Conservation (phyloP, 768 basidiomycete genomes). For the Xerocomellus chrysenteron region DNA sequence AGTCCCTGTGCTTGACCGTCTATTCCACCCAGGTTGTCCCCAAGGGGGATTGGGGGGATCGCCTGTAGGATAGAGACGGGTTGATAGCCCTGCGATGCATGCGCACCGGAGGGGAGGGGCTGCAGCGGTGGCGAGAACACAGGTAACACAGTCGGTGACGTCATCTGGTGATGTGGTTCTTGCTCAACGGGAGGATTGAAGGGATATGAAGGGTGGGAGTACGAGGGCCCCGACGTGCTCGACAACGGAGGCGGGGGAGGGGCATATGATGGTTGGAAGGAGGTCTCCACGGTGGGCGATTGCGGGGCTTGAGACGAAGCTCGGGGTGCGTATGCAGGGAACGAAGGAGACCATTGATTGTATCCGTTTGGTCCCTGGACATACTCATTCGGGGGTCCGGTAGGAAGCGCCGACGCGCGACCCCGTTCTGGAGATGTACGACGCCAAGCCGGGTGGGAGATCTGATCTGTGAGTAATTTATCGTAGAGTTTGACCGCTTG, state of each 20-base stretch:
- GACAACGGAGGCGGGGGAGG: conserved; percentile 22
- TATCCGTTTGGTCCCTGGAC: conserved; percentile 32
- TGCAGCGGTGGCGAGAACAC: conserved; percentile 13
- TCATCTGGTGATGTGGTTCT: conserved; percentile 14
- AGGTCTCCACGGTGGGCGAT: too few species aligned
- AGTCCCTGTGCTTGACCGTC: conserved; percentile 18
- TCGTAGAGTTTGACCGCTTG: conserved; percentile 93
- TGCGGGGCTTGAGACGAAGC: conserved; percentile 26
- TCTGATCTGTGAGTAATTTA: conserved; percentile 78
- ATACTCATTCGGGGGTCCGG: conserved; percentile 33
- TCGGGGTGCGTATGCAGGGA: conserved; percentile 15
- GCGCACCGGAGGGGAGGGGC: conserved; percentile 5
- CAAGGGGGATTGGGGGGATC: conserved; percentile 3
- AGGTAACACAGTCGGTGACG: conserved; percentile 6
- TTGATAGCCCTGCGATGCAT: conserved; percentile 17
- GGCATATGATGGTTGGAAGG: too few species aligned
- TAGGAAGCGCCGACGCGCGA: conserved; percentile 27
- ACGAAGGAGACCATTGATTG: conserved; percentile 33
- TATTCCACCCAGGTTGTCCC: background rate
- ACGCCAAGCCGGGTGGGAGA: conserved; percentile 64
- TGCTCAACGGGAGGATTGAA: conserved; percentile 13
- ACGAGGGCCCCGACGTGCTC: conserved; percentile 12
- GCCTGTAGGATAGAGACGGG: conserved; percentile 23
- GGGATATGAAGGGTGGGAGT: conserved; percentile 9
- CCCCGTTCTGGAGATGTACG: conserved; percentile 22